Conservation (phyloP, 441 rosid species). For the Erodium chrysanthum region DNA sequence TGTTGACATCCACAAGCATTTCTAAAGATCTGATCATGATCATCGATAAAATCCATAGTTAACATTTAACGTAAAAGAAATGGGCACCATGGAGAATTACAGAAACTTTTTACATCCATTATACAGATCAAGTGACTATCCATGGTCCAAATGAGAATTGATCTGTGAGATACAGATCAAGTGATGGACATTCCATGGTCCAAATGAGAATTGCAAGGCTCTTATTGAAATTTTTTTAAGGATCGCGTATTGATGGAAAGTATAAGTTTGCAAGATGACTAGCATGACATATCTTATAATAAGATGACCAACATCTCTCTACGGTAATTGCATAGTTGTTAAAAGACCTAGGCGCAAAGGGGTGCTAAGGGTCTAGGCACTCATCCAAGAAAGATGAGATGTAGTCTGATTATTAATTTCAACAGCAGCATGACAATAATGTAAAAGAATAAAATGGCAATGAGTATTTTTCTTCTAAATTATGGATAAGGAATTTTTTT, state of each 20-base stretch:
- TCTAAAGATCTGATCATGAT: slow-evolving; percentile 61
- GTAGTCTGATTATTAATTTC: not conserved
- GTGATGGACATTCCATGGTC: slow-evolving; percentile 1
- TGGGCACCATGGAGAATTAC: slow-evolving; percentile 8
- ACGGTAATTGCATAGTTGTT: not conserved
- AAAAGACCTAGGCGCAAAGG: not conserved
- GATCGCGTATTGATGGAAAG: not conserved
- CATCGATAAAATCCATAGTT: slow-evolving; percentile 13
- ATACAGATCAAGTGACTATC: slow-evolving; percentile 16
- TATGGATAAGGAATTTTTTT: too few relatives aligned
- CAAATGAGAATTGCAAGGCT: not conserved
- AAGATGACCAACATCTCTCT: not conserved
- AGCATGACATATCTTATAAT: not conserved
- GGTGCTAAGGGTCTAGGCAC: not conserved
- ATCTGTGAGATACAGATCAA: slow-evolving; percentile 12
- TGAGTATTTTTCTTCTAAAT: not conserved
- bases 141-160: too few relatives aligned
- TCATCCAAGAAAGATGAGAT: not conserved
- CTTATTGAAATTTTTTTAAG: not conserved
- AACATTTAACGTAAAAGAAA: not conserved
- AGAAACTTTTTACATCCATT: too few relatives aligned
- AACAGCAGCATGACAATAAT: too few relatives aligned
- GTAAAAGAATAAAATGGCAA: too few relatives aligned
- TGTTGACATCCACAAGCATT: slow-evolving; percentile 61
- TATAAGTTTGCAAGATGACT: not conserved